Percentiles rank a stretch among this genome's conserved stretches.
These are phyloP conservation scores for Aspergillus ibericus DNA, from an alignment of 2,329 filamentous ascomycete genomes.

Conservation along the genomic window DNA sequence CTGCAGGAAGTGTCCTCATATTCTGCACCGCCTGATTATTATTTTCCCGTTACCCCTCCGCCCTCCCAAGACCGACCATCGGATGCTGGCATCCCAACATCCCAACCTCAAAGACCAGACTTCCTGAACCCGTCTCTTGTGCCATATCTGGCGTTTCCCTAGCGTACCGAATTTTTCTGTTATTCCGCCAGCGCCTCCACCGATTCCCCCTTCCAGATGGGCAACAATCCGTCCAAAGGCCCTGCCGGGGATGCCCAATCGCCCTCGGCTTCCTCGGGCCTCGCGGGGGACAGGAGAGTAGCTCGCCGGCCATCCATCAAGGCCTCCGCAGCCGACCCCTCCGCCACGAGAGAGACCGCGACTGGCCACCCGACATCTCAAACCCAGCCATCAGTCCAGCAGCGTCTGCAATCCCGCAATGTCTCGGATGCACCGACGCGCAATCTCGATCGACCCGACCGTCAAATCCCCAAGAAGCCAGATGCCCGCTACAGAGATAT, in stretches of 20 bases:
- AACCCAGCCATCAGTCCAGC: constrained; percentile 39
- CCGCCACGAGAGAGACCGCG: constrained; percentile 45
- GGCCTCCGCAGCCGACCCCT: constrained; percentile 44
- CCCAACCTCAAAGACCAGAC: constrained; percentile 8
- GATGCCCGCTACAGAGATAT: constrained; percentile 28
- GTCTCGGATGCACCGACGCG: constrained; percentile 32
- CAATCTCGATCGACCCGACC: constrained; percentile 24
- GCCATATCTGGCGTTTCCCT: constrained; percentile 8
- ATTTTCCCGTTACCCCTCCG: constrained; percentile 14
- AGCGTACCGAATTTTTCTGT: constrained; percentile 1
- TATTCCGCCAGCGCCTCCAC: constrained; percentile 9
- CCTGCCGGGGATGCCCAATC: constrained; percentile 34
- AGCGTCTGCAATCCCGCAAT: constrained; percentile 44
- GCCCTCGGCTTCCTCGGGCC: constrained; percentile 25
- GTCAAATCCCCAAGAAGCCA: constrained; percentile 22
- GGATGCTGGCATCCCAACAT: constrained; percentile 27
- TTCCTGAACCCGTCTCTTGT: constrained; percentile 5
- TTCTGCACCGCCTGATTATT: not conserved
- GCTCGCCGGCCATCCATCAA: constrained; percentile 43
- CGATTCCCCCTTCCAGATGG: constrained; percentile 40
- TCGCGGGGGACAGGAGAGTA: constrained; percentile 39
- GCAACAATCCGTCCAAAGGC: constrained; percentile 50
- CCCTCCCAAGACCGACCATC: constrained; percentile 17
- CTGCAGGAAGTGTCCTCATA: not conserved
- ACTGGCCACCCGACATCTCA: constrained; percentile 40